Evolutionary conservation across 2,329 filamentous ascomycete genomes (phyloP).

Genomic region (Alternaria triticina): DNA sequence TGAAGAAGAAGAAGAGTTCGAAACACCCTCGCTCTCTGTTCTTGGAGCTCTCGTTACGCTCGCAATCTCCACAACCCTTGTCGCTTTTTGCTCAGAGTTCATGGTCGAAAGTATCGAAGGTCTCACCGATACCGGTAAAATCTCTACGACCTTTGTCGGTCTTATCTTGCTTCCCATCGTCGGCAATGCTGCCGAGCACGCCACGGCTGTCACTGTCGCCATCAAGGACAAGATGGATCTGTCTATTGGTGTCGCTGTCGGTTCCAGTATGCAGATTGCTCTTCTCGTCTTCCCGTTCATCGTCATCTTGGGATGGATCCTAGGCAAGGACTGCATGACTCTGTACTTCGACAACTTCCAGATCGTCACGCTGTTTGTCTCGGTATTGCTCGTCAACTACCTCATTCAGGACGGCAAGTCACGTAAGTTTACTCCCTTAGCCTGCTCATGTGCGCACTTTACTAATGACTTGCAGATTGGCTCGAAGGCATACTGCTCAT

Average conservation of each 20-base stretch:
- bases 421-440: slow-evolving; percentile 33
- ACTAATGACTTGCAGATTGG: slow-evolving; percentile 53
- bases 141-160: slow-evolving; percentile 68
- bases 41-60: slow-evolving; percentile 75
- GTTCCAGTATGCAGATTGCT: slow-evolving; percentile 70
- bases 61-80: slow-evolving; percentile 74
- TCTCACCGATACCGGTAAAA: slow-evolving; percentile 55
- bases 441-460: background rate
- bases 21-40: slow-evolving; percentile 77
- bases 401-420: slow-evolving; percentile 67
- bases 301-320: slow-evolving; percentile 67
- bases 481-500: slow-evolving; percentile 67
- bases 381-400: slow-evolving; percentile 65
- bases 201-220: slow-evolving; percentile 66
- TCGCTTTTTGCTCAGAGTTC: slow-evolving; percentile 76
- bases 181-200: slow-evolving; percentile 70
- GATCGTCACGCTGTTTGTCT: slow-evolving; percentile 69
- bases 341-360: slow-evolving; percentile 90
- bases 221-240: slow-evolving; percentile 73
- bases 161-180: slow-evolving; percentile 70
- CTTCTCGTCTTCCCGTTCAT: slow-evolving; percentile 66
- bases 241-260: slow-evolving; percentile 70
- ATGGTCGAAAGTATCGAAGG: slow-evolving; percentile 67
- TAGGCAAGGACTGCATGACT: slow-evolving; percentile 68
- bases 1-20: slow-evolving; percentile 72